Percentiles rank a stretch among this genome's conserved stretches.
These are phyloP conservation scores for Lactifluus rugatus DNA, from an alignment of 768 basidiomycete species.

Conservation along the genomic window DNA sequence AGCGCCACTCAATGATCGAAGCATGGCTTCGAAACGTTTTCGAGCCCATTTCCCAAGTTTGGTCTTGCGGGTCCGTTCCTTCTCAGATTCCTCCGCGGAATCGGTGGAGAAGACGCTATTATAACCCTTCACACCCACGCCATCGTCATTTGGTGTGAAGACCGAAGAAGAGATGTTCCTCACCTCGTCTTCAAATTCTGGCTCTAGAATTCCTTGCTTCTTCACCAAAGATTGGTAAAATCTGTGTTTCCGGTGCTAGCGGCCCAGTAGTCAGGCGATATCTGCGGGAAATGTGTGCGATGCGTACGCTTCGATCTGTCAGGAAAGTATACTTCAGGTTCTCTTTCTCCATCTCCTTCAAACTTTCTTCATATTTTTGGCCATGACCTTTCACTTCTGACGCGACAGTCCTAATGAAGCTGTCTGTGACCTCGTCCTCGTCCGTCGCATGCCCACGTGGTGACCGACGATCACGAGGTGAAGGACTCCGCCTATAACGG, in stretches of 20 bases:
- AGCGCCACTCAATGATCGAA: constrained; percentile 76
- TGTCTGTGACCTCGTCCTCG: constrained; percentile 68
- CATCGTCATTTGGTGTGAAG: background rate
- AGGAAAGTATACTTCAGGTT: constrained; percentile 83
- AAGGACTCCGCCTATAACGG: constrained; percentile 36
- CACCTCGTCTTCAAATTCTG: constrained; percentile 79
- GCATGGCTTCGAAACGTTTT: constrained; percentile 81
- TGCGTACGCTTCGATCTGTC: constrained; percentile 15
- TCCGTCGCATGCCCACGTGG: constrained; percentile 32
- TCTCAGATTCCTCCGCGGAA: constrained; percentile 88
- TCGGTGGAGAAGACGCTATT: constrained; percentile 87
- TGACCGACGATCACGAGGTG: constrained; percentile 32
- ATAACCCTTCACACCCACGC: constrained; percentile 47
- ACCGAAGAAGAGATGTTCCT: background rate
- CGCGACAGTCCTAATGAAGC: constrained; percentile 82
- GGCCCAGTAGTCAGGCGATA: background rate
- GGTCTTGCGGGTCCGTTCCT: constrained; percentile 70
- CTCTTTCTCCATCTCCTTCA: constrained; percentile 65
- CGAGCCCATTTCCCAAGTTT: constrained; percentile 70
- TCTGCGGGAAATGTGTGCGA: constrained; percentile 21
- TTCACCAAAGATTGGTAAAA: constrained; percentile 64
- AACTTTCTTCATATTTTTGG: constrained; percentile 57
- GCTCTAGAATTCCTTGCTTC: constrained; percentile 41
- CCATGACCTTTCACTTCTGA: constrained; percentile 78
- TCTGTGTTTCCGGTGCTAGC: constrained; percentile 60